Percentiles rank a stretch among this genome's conserved stretches.
Conservation (phyloP, 306 rosid genomes). For the Lathyrus oleraceus region DNA sequence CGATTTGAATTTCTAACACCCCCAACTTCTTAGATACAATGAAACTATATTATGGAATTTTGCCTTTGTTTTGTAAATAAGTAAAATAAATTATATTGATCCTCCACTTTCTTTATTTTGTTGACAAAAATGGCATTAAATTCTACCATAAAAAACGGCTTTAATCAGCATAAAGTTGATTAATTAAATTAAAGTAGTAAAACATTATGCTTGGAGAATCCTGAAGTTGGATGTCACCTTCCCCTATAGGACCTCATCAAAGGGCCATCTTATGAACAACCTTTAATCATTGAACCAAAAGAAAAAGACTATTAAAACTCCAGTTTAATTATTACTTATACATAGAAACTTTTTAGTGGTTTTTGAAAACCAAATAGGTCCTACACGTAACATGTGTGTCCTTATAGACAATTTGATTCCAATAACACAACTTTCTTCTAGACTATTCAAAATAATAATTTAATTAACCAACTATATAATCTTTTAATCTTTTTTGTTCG, state of each 20-base stretch:
- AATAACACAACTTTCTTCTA: constrained; percentile 10
- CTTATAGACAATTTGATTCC: constrained; percentile 28
- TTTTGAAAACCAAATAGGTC: constrained; percentile 15
- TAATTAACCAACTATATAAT: constrained; percentile 18
- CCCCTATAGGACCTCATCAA: constrained; percentile 25
- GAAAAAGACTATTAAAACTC: background rate
- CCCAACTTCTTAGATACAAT: too few species aligned
- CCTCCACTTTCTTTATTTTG: background rate
- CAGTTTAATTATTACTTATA: background rate
- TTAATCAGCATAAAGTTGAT: constrained; percentile 3
- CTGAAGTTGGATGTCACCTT: constrained; percentile 30
- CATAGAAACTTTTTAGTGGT: background rate
- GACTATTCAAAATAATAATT: constrained; percentile 34
- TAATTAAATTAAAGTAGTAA: background rate
- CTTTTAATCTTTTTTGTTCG: constrained; percentile 6
- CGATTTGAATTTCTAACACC: too few species aligned
- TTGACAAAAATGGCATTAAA: background rate
- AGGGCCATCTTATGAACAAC: background rate
- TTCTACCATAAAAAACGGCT: background rate
- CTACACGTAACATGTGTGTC: constrained; percentile 21
- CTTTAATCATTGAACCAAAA: constrained; percentile 33
- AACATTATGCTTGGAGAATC: constrained; percentile 4
- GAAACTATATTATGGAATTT: too few species aligned
- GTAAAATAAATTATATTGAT: background rate
- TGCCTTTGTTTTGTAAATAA: too few species aligned